Evolutionary conservation across 2,329 filamentous ascomycete species (phyloP).

Genomic region (Pestalotiopsis fici): DNA sequence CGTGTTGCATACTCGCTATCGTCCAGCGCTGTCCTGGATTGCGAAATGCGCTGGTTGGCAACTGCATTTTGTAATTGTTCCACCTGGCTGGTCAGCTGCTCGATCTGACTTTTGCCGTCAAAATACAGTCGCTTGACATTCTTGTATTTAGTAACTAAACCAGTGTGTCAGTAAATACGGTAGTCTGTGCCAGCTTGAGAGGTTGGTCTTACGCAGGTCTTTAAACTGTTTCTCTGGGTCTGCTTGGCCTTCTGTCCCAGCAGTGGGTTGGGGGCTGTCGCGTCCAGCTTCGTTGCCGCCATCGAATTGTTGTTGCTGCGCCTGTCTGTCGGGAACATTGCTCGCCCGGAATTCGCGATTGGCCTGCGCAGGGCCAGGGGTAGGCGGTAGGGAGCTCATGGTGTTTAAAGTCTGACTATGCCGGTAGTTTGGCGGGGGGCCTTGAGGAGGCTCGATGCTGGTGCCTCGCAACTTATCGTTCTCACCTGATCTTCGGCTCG

Average conservation of each 20-base stretch:
- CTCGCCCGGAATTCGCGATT: slow-evolving; percentile 41
- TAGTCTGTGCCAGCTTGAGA: neutral
- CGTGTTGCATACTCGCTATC: slow-evolving; percentile 91
- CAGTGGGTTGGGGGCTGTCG: slow-evolving; percentile 57
- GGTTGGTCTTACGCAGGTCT: slow-evolving; percentile 49
- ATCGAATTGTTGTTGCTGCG: slow-evolving; percentile 33
- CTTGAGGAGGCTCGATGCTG: slow-evolving; percentile 42
- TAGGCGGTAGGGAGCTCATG: slow-evolving; percentile 44
- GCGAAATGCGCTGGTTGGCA: slow-evolving; percentile 91
- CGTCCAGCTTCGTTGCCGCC: slow-evolving; percentile 48
- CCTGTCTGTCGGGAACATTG: slow-evolving; percentile 33
- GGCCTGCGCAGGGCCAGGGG: slow-evolving; percentile 31
- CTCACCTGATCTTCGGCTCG: slow-evolving; percentile 50
- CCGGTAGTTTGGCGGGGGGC: slow-evolving; percentile 53
- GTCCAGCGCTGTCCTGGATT: slow-evolving; percentile 91
- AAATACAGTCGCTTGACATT: slow-evolving; percentile 98
- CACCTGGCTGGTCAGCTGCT: slow-evolving; percentile 82
- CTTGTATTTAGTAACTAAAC: slow-evolving; percentile 87
- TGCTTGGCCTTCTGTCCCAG: slow-evolving; percentile 39
- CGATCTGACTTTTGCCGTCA: slow-evolving; percentile 90
- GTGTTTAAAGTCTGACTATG: slow-evolving; percentile 47
- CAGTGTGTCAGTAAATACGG: slow-evolving; percentile 30
- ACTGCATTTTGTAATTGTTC: slow-evolving; percentile 97
- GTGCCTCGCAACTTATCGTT: slow-evolving; percentile 45
- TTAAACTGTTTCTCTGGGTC: slow-evolving; percentile 59